These are phyloP conservation scores for Macrophomina tecta DNA, from an alignment of 2,329 filamentous ascomycete genomes.

Conservation along the genomic window DNA sequence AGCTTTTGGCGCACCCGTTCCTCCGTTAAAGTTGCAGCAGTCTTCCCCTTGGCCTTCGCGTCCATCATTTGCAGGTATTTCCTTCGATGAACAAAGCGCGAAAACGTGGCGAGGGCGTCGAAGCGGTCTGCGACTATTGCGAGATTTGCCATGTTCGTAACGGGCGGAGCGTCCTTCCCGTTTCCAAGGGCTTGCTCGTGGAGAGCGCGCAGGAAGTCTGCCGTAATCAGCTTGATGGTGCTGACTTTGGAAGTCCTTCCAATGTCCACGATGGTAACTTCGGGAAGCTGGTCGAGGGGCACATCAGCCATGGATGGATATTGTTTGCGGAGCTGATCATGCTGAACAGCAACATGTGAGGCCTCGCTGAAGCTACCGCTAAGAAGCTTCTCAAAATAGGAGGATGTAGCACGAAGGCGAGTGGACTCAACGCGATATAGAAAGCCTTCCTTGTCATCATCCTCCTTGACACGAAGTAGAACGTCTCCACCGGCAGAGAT, in stretches of 20 bases:
- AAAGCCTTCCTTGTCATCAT: conserved; percentile 62
- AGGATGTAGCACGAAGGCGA: conserved; percentile 65
- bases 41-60: conserved; percentile 51
- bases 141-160: conserved; percentile 70
- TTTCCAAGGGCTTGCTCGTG: conserved; percentile 60
- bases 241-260: conserved; percentile 69
- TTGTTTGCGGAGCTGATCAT: conserved; percentile 57
- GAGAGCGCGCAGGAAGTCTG: conserved; percentile 70
- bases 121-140: conserved; percentile 77
- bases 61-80: conserved; percentile 51
- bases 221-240: conserved; percentile 66
- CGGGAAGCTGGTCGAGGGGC: conserved; percentile 62
- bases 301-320: conserved; percentile 58
- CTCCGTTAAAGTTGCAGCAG: conserved; percentile 57
- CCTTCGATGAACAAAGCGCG: conserved; percentile 58
- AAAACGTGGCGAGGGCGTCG: conserved; percentile 65
- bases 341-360: conserved; percentile 57
- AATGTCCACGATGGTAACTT: conserved; percentile 69
- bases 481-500: conserved; percentile 68
- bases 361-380: conserved; percentile 70
- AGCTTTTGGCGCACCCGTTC: conserved; percentile 73
- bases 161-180: conserved; percentile 50
- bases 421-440: conserved; percentile 67
- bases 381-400: conserved; percentile 73
- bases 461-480: conserved; percentile 70